Evolutionary conservation across 306 rosid species (phyloP), one percentile per base, ranked within the genome.

Genomic region (Glycine latifolia): DNA sequence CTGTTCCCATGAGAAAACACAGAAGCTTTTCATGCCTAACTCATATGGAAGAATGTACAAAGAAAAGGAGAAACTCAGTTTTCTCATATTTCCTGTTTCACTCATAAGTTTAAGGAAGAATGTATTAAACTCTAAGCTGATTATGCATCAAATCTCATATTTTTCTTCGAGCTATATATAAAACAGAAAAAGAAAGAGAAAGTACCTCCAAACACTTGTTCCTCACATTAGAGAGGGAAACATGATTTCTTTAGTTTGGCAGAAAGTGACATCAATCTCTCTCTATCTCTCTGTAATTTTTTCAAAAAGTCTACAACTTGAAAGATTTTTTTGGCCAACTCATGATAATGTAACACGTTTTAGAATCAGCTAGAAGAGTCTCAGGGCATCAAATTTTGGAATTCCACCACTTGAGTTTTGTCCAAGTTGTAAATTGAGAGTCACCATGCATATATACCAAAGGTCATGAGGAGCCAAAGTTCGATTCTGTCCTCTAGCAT

Each of bases 1-100:
- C 20, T 1, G 1, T 20, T 20, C 20, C 1, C 20, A 80, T 73
- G 70, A 77, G 55, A 58, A 63, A 58, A 63, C 50, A 41, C 60
- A 33, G 81, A 87, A 65, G 67, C 20, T 74, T 85, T 65, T 73
- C 71, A 6, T 63, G 82, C 79, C 84, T 80, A 53, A n/a, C 35
- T 35, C 3, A 17, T 33, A 48, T 3, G 50, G 50, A 16, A 46
- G 44, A 78, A 69, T 63, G 63, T 8, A 41, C 39, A 33, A 52
- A 73, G 49, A 4, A 73, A 69, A 58, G 26, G 20, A 70, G 56
- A 53, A 48, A 59, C 68, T 43, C 54, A 60, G 10, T 43, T 3
- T 43, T 3, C 6, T 20, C 20, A 20, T 37, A 69, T 48, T 48
- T 39, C 41, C 49, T 13, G 17, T 16, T 9, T 63, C 43, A 5